Conservation (phyloP, 176 grass and related monocot species). For the sorghum (Sorghum bicolor) region DNA sequence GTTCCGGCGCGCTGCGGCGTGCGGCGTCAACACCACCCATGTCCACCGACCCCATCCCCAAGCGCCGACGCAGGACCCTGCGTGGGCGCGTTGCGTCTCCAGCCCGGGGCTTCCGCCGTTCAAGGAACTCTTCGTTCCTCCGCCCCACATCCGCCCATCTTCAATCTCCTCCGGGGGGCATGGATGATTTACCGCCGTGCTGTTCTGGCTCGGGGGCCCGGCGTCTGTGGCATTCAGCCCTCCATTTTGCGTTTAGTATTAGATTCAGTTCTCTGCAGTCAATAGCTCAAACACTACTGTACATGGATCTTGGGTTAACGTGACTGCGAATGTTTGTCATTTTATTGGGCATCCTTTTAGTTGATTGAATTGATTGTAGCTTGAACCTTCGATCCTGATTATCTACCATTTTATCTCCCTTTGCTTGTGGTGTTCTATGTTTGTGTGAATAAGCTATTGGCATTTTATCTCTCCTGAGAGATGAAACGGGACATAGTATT, state of each 20-base stretch:
- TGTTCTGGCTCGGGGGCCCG: not conserved
- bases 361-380: not conserved
- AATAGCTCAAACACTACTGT: no score
- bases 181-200: no score
- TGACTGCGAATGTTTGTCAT: not conserved
- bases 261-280: no score
- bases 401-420: not conserved
- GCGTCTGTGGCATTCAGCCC: not conserved
- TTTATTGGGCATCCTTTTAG: not conserved
- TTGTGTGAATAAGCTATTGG: not conserved
- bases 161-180: no score
- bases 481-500: not conserved
- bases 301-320: not conserved
- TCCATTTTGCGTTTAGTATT: not conserved
- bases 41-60: not conserved
- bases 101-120: no score
- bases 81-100: not conserved
- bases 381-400: not conserved
- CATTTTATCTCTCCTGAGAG: not conserved
- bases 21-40: not conserved
- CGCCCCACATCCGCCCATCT: no score
- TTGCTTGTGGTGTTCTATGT: not conserved
- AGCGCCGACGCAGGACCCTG: not conserved
- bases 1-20: not conserved
- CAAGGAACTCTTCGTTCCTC: no score